These are phyloP conservation scores for Clarkia xantiana DNA, from an alignment of 345 rosid genomes.

Conservation along the genomic window DNA sequence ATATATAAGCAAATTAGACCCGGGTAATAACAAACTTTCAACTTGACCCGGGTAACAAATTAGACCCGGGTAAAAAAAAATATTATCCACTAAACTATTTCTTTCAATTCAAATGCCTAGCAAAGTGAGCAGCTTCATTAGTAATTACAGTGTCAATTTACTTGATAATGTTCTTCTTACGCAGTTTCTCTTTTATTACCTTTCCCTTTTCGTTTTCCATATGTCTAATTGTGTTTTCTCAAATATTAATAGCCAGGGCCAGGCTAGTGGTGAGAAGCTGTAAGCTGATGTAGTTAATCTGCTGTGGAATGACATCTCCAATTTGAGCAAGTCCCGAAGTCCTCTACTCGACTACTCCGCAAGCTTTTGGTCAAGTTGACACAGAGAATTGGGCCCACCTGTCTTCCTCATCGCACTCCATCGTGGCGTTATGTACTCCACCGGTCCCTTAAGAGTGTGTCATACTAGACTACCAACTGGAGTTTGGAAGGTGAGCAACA, in stretches of 20 bases:
- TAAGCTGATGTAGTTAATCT: slow-evolving; percentile 46
- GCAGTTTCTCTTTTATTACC: background rate
- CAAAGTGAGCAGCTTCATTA: background rate
- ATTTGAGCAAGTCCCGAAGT: slow-evolving; percentile 50
- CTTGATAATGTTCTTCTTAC: too few relatives aligned
- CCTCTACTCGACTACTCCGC: slow-evolving; percentile 78
- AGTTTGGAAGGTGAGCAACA: too few relatives aligned
- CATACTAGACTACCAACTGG: too few relatives aligned
- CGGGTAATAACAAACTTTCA: too few relatives aligned
- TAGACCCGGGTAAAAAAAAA: too few relatives aligned
- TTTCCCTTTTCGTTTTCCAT: slow-evolving; percentile 4
- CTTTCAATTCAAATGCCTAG: too few relatives aligned
- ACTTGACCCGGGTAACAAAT: too few relatives aligned
- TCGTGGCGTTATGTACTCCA: slow-evolving; percentile 83
- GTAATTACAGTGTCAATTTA: too few relatives aligned
- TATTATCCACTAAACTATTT: too few relatives aligned
- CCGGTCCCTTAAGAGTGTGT: too few relatives aligned
- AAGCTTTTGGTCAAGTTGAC: slow-evolving; percentile 71
- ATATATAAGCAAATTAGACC: too few relatives aligned
- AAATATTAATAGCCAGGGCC: slow-evolving; percentile 31
- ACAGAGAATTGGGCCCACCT: slow-evolving; percentile 74
- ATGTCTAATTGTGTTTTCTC: slow-evolving; percentile 12
- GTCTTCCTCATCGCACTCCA: slow-evolving; percentile 74
- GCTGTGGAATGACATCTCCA: slow-evolving; percentile 49
- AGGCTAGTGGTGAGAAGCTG: slow-evolving; percentile 55